Evolutionary conservation across 768 basidiomycete genomes (phyloP), one percentile per base, ranked within the genome.

Genomic region (Pulveroboletus sp.): DNA sequence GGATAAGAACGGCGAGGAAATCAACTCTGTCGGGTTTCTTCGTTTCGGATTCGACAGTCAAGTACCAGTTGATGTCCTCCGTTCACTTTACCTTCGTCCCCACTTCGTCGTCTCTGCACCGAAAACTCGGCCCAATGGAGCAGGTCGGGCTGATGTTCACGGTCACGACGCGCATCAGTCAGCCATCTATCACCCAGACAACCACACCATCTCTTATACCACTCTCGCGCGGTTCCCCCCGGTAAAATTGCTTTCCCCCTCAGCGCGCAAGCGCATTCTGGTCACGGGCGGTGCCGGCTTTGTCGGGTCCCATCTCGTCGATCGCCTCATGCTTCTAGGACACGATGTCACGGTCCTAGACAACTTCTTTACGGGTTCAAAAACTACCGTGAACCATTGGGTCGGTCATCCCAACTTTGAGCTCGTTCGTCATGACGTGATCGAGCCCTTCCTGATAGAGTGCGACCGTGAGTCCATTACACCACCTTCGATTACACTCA

Each of bases 201-300:
- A 78, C 21, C 79, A 85, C 56, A 80, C 87, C 32, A 93, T 97
- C 67, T 90, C 94, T 36, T 97, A 94, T 71, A 90, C 91, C 40
- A 92, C 93, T 21, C 80, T 95, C 48, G 84, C 88, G 45, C 85
- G 90, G 37, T 99, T 94, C 69, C 90, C 94, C 10, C 92, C 95
- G 4, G 94, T 99, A 51, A 90, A 82, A 60, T 82, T 94, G 40
- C 81, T 99, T 40, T 69, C 90, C 10, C 82, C 88, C 19, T 75
- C 82, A 2, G 68, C 73, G 52, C 82, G 92, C 61, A 97, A 95
- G 72, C 87, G 95, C 50, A 74, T 98, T 59, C 81, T 99, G 34
- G 87, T 97, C 58, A 98, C 95, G 19, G 95, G 95, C 50, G 95
- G 97, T 35, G 97, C 95, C 32, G 97, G 97, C n/a, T 99, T 99